Evolutionary conservation across 2,329 filamentous ascomycete genomes (phyloP).

Genomic region (Aspergillus intermedius): DNA sequence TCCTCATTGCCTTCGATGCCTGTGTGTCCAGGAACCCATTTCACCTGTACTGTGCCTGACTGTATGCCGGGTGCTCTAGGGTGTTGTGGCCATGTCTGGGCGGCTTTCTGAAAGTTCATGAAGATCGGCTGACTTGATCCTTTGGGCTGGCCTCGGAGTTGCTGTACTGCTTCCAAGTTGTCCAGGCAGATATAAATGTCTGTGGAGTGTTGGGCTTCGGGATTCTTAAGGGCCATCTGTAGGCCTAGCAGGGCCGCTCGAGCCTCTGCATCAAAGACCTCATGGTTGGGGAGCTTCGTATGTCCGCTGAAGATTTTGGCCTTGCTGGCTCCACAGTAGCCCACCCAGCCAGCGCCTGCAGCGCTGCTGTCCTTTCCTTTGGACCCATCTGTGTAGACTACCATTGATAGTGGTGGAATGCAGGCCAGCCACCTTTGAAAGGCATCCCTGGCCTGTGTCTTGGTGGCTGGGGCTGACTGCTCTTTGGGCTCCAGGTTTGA

Average conservation of each 20-base stretch:
- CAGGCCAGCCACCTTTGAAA: neutral
- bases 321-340: neutral
- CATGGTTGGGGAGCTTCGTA: neutral
- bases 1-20: neutral
- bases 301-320: neutral
- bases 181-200: neutral
- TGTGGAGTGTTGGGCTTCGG: neutral
- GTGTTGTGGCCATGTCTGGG: neutral
- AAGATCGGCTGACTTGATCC: neutral
- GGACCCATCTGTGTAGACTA: neutral
- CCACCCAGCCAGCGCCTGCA: neutral
- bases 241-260: too few relatives aligned
- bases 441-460: neutral
- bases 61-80: neutral
- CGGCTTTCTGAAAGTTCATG: neutral
- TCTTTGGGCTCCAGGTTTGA: neutral
- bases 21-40: neutral
- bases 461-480: neutral
- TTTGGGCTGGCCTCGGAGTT: neutral
- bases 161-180: neutral
- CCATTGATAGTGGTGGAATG: neutral
- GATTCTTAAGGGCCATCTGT: neutral
- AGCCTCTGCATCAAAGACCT: too few relatives aligned
- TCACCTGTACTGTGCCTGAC: neutral
- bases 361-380: neutral